Evolutionary conservation across 495 filamentous ascomycete genomes (phyloP).

Genomic region (Durotheca rogersii): DNA sequence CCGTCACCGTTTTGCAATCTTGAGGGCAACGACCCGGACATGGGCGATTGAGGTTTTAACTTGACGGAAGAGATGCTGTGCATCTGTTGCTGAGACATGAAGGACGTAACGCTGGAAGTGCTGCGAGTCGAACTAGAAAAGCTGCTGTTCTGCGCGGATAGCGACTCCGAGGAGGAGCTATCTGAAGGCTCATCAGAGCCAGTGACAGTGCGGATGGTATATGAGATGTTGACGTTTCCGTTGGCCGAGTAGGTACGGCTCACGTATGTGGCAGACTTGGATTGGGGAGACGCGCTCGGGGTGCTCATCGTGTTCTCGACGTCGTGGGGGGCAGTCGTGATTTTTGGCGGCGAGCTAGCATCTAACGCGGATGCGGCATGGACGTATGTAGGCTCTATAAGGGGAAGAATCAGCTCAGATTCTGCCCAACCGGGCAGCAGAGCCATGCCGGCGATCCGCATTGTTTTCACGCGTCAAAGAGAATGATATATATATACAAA

Average conservation of each 20-base stretch:
- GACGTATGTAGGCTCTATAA: slow-evolving; percentile 18
- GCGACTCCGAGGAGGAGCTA: slow-evolving; percentile 32
- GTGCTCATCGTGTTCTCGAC: slow-evolving; percentile 42
- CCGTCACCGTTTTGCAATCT: slow-evolving; percentile 23
- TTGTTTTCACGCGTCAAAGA: slow-evolving; percentile 3
- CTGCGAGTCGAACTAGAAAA: slow-evolving; percentile 52
- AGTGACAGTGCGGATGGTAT: slow-evolving; percentile 50
- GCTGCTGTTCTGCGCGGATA: slow-evolving; percentile 43
- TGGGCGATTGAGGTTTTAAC: slow-evolving; percentile 35
- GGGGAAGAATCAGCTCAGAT: slow-evolving; percentile 9
- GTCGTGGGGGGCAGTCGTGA: slow-evolving; percentile 39
- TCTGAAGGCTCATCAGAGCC: slow-evolving; percentile 46
- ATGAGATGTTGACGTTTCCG: slow-evolving; percentile 28
- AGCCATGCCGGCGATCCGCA: slow-evolving; percentile 3
- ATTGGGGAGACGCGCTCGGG: slow-evolving; percentile 18
- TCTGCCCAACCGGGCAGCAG: not conserved
- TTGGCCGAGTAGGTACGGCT: slow-evolving; percentile 15
- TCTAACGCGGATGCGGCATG: slow-evolving; percentile 20
- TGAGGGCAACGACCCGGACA: slow-evolving; percentile 6
- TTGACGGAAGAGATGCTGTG: slow-evolving; percentile 33
- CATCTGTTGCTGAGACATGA: slow-evolving; percentile 24
- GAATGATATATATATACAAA: not conserved
- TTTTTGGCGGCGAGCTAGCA: slow-evolving; percentile 24
- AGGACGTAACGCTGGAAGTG: slow-evolving; percentile 44
- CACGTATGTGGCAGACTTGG: slow-evolving; percentile 19